Conservation (phyloP, 148 eudicot genomes). For the Spergularia marina region DNA sequence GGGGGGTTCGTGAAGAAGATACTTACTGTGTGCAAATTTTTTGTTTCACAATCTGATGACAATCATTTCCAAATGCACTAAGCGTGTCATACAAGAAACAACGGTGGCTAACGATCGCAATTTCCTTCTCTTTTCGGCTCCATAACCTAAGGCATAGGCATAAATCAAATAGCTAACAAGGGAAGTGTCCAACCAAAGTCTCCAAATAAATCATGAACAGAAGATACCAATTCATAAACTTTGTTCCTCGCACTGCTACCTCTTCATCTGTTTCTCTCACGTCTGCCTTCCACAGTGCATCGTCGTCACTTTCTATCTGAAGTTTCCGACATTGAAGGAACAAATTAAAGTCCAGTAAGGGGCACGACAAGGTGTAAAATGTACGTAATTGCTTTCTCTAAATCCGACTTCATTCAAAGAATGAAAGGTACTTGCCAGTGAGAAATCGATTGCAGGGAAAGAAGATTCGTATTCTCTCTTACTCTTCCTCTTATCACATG, state of each 20-base stretch:
- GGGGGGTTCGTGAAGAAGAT: background rate
- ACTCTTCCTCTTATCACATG: constrained; percentile 86
- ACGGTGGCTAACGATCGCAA: constrained; percentile 80
- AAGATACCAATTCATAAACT: constrained; percentile 66
- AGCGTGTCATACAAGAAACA: constrained; percentile 63
- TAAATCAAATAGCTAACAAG: no score
- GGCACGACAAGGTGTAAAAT: no score
- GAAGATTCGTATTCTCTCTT: constrained; percentile 57
- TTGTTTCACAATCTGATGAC: constrained; percentile 58
- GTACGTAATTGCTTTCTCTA: no score
- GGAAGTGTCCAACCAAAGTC: no score
- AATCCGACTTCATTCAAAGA: background rate
- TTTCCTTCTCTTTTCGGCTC: constrained; percentile 84
- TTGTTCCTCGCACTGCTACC: constrained; percentile 65
- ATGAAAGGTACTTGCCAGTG: constrained; percentile 60
- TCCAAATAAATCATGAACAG: no score
- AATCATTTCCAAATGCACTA: constrained; percentile 64
- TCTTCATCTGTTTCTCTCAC: constrained; percentile 63
- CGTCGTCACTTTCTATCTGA: constrained; percentile 81
- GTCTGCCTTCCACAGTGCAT: constrained; percentile 59
- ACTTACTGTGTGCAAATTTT: constrained; percentile 68
- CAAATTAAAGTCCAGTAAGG: no score
- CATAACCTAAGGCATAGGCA: constrained; percentile 48
- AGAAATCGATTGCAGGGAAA: constrained; percentile 92
- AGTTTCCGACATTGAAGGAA: no score